phyloP scores from a whole-genome alignment of 352 stramenopile genomes.

The Globisporangium spiculum region DNA sequence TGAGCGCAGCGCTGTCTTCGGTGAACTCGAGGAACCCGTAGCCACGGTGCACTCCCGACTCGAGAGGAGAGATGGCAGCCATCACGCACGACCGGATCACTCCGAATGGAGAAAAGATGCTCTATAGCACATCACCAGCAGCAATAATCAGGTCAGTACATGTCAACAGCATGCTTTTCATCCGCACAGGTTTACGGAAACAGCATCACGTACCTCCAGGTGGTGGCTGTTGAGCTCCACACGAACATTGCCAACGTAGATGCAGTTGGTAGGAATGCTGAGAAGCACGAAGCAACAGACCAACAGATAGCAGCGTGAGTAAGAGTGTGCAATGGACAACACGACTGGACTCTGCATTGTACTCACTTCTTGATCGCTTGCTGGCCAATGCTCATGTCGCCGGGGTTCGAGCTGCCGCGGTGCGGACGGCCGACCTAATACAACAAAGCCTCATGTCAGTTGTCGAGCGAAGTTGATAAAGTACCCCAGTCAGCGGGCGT shows the following conservation, averaged over 20 bases:
- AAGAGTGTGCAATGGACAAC: background rate
- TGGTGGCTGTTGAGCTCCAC: constrained; percentile 75
- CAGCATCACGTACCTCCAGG: constrained; percentile 41
- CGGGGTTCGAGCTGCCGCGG: constrained; percentile 62
- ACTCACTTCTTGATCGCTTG: constrained; percentile 78
- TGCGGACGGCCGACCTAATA: constrained; percentile 68
- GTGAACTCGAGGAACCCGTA: constrained; percentile 78
- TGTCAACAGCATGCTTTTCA: background rate
- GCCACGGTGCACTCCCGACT: constrained; percentile 58
- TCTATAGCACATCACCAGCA: constrained; percentile 28
- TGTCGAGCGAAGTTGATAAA: constrained; percentile 4
- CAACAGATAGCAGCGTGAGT: background rate
- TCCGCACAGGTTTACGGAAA: background rate
- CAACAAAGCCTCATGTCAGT: background rate
- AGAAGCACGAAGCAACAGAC: background rate
- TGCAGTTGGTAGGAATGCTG: constrained; percentile 68
- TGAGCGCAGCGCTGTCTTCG: constrained; percentile 52
- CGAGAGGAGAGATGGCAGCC: constrained; percentile 49
- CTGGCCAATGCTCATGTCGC: constrained; percentile 61
- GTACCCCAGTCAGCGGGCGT: background rate
- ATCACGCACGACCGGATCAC: constrained; percentile 67
- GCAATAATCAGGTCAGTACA: background rate
- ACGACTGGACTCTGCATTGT: background rate
- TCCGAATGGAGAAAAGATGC: constrained; percentile 79
- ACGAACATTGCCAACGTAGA: constrained; percentile 72